Base-by-base conservation (phyloP, 2,329 filamentous ascomycete genomes). In the Ceratocystis diversiconidia region DNA sequence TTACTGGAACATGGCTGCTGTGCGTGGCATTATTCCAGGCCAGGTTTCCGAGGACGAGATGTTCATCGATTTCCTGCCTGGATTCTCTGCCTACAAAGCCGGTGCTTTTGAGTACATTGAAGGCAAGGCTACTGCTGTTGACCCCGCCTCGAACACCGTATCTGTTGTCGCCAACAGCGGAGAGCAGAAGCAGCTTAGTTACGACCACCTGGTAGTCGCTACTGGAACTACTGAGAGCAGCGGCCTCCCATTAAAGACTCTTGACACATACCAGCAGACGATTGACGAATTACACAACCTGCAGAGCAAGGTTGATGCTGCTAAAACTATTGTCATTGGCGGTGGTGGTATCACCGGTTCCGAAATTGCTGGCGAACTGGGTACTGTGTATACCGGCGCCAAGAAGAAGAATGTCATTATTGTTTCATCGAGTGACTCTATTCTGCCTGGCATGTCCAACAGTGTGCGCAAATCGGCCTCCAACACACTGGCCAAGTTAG, bases 131-230 rank as follows among this genome's bases (percentile, higher is more conserved):
- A 72, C 75, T 12, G 69, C 70, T 10, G 71, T 84, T 2, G 76
- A 80, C 59, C 72, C 77, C 0, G 72, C 72, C 2, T 68, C 68
- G 59, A 80, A 79, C 68, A 73, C 71, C 0, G 77, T 84, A 28
- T 72, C 71, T 1, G 74, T 83, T 15, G 69, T 72, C 25, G 71
- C 74, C 41, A 73, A 72, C 57, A 74, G 71, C 3, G 74, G 73
- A 5, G 32, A 69, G 70, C n/a, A 68, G 3, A n/a, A 69, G 70
- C 17, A 72, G 74, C 5, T 72, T 72, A 10, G 68, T 22, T 85
- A 85, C 70, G 76, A 83, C 69, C 77, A 76, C 25, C 74, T 85
- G 12, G 70, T 85, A 67, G 73, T 85, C 55, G 81, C 82, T 8
- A 85, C 68, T 3, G 69, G 69, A 15, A 64, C 69, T 1, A 30